Evolutionary conservation across 768 basidiomycete genomes (phyloP), one percentile per base, ranked within the genome.

Genomic region (Tricholoma furcatifolium): DNA sequence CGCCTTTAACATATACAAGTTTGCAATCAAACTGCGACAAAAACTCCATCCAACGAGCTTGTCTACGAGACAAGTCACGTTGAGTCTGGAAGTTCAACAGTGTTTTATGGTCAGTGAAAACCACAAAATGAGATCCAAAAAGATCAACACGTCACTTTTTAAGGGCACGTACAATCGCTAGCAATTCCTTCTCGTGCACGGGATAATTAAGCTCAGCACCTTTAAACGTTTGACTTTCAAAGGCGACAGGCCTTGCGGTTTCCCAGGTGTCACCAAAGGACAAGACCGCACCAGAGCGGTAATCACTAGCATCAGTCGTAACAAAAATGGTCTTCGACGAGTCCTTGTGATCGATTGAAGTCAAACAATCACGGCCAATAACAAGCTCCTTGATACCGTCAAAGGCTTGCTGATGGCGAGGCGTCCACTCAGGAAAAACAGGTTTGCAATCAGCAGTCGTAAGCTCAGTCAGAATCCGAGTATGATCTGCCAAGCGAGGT

Each of bases 91-190:
- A 70, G 31, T 67, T 60, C 43, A 69, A 58, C 3, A 74, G 62
- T 0, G 70, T 71, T 4, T 63, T 54, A 54, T 77, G 75, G 47
- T 76, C 72, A 0, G 73, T 74, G 40, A 53, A 70, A 15, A 77
- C 61, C 0, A 39, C 2, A 63, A 65, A 59, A 14, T 36, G 51
- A 3, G 45, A 27, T 14, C 70, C 62, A 0, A 67, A 15, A 0
- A 65, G 48, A 47, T 67, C 65, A 5, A 56, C 50, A 3, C 59
- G 42, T 67, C 68, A 74, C 31, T 62, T 59, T 8, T n/a, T 59
- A 39, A 70, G 51, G 0, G 67, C 69, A 1, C 65, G 51, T 0
- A 77, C 56, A 4, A 77, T 72, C 0, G 69, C 70, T 0, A 74
- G 53, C 5, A 75, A 47, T 47, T 74, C 68, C 47, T 68, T 64